Percentiles rank a stretch among this genome's conserved stretches.
Evolutionary conservation across 2,329 filamentous ascomycete species (phyloP).

Genomic region (Fusarium sp.): DNA sequence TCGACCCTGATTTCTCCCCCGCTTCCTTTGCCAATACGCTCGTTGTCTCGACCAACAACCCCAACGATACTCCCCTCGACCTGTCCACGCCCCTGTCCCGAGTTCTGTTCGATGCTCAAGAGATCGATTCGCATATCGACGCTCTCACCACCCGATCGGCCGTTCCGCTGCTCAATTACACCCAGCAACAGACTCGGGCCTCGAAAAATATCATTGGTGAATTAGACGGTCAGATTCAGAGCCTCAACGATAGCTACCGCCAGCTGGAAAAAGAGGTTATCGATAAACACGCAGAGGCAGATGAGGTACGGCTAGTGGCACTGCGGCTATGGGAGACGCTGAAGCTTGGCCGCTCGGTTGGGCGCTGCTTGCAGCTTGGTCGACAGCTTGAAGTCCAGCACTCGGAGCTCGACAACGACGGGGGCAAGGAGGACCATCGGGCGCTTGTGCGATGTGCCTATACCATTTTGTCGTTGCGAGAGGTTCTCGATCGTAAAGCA

Average conservation of each 20-base stretch:
- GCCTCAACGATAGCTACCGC: slow-evolving; percentile 84
- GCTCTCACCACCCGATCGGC: slow-evolving; percentile 85
- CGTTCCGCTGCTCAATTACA: slow-evolving; percentile 81
- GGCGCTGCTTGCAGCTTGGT: slow-evolving; percentile 80
- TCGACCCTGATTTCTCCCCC: slow-evolving; percentile 83
- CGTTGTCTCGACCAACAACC: slow-evolving; percentile 89
- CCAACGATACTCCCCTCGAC: slow-evolving; percentile 88
- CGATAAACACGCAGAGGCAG: slow-evolving; percentile 84
- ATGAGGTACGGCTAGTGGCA: slow-evolving; percentile 80
- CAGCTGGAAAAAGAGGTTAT: slow-evolving; percentile 88
- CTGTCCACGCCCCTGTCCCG: slow-evolving; percentile 92
- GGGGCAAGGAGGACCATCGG: slow-evolving; percentile 74
- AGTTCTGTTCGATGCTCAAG: slow-evolving; percentile 95
- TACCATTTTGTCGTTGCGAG: slow-evolving; percentile 78
- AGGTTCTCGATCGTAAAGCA: slow-evolving; percentile 73
- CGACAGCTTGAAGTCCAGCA: slow-evolving; percentile 89
- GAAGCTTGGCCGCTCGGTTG: slow-evolving; percentile 77
- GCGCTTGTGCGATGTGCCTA: slow-evolving; percentile 84
- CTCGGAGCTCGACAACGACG: slow-evolving; percentile 61
- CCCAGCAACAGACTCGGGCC: slow-evolving; percentile 75
- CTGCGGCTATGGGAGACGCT: slow-evolving; percentile 83
- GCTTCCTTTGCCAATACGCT: slow-evolving; percentile 87
- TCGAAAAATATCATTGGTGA: slow-evolving; percentile 77
- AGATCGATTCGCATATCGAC: slow-evolving; percentile 96
- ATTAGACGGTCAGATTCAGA: slow-evolving; percentile 81